Evolutionary conservation across 176 grass and related monocot genomes (phyloP), one percentile per base, ranked within the genome.

Genomic region (Oryza glumipatula): DNA sequence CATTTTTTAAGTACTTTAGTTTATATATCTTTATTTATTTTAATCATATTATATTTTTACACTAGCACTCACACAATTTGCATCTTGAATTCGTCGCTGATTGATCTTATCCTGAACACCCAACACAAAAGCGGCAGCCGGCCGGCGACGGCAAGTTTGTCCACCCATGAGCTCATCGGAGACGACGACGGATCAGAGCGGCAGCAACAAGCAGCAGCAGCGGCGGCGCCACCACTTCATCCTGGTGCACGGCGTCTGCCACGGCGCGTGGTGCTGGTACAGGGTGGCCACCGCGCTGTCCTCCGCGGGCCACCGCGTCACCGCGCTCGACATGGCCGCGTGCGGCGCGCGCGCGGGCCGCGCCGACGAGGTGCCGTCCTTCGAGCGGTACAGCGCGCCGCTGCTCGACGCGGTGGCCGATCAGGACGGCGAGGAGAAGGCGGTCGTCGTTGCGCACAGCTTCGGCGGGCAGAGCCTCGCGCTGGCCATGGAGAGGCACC

Each of bases 231-330:
- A 48, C 46, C 35, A 36, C 35, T 48, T 48, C 46, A 12, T 48
- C 46, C 46, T 48, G 2, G 46, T 48, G 2, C 46, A 48, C 46
- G 46, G 46, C 46, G 46, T 48, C 11, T 48, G 36, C 51, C 88
- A 88, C 76, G 88, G 92, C 38, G 88, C 77, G 24, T 92, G 91
- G 91, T 92, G 86, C 86, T 92, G 90, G 90, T 92, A 88, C 86
- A 86, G 83, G 83, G 45, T 92, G 14, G 78, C 46, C 46, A 48
- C 46, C 1, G 46, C 12, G 2, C 46, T 48, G 0, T 48, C 46
- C 10, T 41, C 69, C 2, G 52, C 73, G 0, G 82, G 78, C 44
- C 83, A 90, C 65, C 78, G 54, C 30, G 88, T 90, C 32, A 86
- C 88, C 5, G 78, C 78, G n/a, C 47, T 90, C 43, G 88, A 90